Base-by-base conservation (phyloP, 768 basidiomycete species). In the Termitomyces sp. region DNA sequence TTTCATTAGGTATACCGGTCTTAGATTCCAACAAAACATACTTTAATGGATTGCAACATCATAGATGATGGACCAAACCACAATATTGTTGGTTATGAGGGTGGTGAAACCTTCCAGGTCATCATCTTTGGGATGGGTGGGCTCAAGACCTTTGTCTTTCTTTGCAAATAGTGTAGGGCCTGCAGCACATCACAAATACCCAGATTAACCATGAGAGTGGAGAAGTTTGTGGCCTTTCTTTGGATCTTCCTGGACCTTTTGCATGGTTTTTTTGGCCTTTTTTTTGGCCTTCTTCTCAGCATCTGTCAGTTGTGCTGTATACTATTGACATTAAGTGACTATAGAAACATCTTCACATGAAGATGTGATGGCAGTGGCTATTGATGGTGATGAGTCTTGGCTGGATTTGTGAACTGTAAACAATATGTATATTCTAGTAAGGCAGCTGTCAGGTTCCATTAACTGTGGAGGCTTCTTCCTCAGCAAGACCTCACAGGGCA, bases 41-140 rank as follows among this genome's bases (percentile, higher is more conserved):
- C 94, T 85, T 66, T 88, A 81, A 59, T 91, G 82, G 49, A 90
- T 78, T 28, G 88, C 84, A 20, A 98, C 88, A 65, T 97, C 94
- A 66, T 90, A 96, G 6, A 78, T 75, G 1, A 80, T 77, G 51
- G 86, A 70, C 88, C 92, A 95, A 30, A 84, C 83, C 36, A 91
- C 85, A 10, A 92, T 71, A 48, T 84, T 76, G 3, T 76, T 67
- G 13, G 72, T 69, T 0, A 78, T 80, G 18, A 85, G 73, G 7
- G 74, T 76, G 9, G 77, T 74, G 3, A 80, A 65, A 24, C 95
- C 96, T 20, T 89, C 85, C 0, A 90, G 90, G 67, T 96, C 94
- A 3, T 92, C 90, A 63, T 95, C 93, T 68, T 85, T 89, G 11
- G 73, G 55, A 3, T 76, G 67, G 5, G 69, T 67, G 1, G 74